Base-by-base conservation (phyloP, 257 asterid species). In the Voacanga thouarsii region DNA sequence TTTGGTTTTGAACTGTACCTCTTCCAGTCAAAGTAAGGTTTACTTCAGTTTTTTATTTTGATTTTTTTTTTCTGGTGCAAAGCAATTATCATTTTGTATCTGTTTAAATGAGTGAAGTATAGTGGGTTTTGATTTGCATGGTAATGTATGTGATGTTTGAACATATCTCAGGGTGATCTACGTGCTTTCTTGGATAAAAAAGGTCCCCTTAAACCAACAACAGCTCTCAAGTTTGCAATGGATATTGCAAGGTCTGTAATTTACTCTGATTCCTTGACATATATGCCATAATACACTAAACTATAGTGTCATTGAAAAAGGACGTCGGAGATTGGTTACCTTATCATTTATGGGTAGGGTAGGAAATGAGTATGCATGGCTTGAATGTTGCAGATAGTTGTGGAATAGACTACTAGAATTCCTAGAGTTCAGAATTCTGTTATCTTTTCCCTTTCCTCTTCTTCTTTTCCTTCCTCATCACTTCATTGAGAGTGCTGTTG, bases 221-320 rank as follows among this genome's bases (percentile, higher is more conserved):
- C 86, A 57, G 99, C 97, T 82, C 90, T 95, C 87, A 89, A 92
- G 89, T 88, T 89, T 81, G 99, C 99, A 11, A 83, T 95, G 91
- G 99, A 95, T 81, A 91, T 95, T 84, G 98, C 98, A 77, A 95
- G 99, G 99, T 95, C 70, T 73, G 26, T 49, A 5, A 71, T 69
- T 10, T 75, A 69, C 68, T 71, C 80, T 73, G 11, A 45, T 19
- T 65, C 72, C n/a, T 45, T 1, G 24, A 43, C 77, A 55, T 66
- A 63, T 71, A 77, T 30, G 19, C 41, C 37, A 41, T 9, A 15
- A 57, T 30, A 24, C 28, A 21, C 14, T 65, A 8, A 6, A 66
- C 44, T 4, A 7, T 56, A 24, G 26, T 9, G 21, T 66, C 47
- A 50, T 78, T 41, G 30, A 55, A 14, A 12, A 8, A 19, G 26